These are phyloP conservation scores for Talaromyces sp. DNA, from an alignment of 2,329 filamentous ascomycete genomes.

Conservation along the genomic window DNA sequence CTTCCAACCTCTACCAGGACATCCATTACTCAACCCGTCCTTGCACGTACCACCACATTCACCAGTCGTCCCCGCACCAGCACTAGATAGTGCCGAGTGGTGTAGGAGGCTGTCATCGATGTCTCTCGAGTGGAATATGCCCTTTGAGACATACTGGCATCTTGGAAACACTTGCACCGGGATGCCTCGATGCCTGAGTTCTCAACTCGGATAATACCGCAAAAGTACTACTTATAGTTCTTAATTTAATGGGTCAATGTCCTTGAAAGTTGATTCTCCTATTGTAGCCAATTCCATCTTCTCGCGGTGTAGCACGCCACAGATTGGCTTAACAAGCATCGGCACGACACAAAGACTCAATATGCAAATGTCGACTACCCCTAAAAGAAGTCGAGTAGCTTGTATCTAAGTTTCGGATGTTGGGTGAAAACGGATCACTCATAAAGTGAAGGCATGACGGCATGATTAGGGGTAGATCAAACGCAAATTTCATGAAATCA, in stretches of 20 bases:
- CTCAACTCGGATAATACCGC: not conserved
- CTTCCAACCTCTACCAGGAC: not conserved
- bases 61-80: not conserved
- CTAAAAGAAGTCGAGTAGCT: not conserved
- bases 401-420: not conserved
- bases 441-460: not conserved
- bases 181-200: not conserved
- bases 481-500: not conserved
- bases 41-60: not conserved
- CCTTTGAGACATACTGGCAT: not conserved
- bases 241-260: not conserved
- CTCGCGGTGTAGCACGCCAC: not conserved
- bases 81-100: not conserved
- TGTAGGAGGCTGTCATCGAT: too few relatives aligned
- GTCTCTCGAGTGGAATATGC: not conserved
- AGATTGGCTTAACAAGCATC: not conserved
- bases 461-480: not conserved
- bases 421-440: not conserved
- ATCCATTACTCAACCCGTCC: not conserved
- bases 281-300: not conserved
- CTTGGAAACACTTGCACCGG: not conserved
- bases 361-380: not conserved
- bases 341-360: not conserved
- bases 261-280: not conserved
- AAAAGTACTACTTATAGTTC: not conserved